Percentiles rank a stretch among this genome's conserved stretches.
phyloP scores from a whole-genome alignment of 257 asterid species.

The Plectranthus barbatus region DNA sequence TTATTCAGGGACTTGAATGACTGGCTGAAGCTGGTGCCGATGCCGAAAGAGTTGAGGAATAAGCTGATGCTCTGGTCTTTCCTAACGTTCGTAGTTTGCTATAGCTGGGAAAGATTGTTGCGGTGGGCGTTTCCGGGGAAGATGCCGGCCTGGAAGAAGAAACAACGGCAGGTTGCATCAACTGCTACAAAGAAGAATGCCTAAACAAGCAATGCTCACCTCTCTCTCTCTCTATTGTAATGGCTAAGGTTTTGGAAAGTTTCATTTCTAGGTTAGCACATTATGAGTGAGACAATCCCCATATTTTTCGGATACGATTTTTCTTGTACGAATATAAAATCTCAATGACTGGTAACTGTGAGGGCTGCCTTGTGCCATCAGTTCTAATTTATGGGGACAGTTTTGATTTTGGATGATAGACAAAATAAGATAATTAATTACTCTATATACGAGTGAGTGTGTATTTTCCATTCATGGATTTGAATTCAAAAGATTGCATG shows the following conservation, averaged over 20 bases:
- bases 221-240: not conserved
- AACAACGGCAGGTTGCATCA: conserved; percentile 53
- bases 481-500: too few relatives aligned
- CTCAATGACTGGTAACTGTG: too few relatives aligned
- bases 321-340: not conserved
- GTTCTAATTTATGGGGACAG: conserved; percentile 2
- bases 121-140: conserved; percentile 95
- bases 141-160: conserved; percentile 90
- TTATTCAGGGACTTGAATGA: conserved; percentile 75
- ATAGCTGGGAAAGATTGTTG: conserved; percentile 70
- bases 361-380: not conserved
- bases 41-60: conserved; percentile 72
- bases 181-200: conserved; percentile 49
- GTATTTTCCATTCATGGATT: too few relatives aligned
- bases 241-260: not conserved
- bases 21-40: conserved; percentile 74
- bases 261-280: conserved; percentile 5
- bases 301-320: not conserved
- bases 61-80: conserved; percentile 79
- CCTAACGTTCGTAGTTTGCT: conserved; percentile 51
- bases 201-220: conserved; percentile 1
- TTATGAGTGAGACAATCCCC: not conserved
- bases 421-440: too few relatives aligned
- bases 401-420: conserved; percentile 13
- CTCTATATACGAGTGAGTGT: too few relatives aligned